Percentiles rank a stretch among this genome's conserved stretches.
phyloP scores from a whole-genome alignment of 257 asterid genomes.

The Nicotiana tabacum region DNA sequence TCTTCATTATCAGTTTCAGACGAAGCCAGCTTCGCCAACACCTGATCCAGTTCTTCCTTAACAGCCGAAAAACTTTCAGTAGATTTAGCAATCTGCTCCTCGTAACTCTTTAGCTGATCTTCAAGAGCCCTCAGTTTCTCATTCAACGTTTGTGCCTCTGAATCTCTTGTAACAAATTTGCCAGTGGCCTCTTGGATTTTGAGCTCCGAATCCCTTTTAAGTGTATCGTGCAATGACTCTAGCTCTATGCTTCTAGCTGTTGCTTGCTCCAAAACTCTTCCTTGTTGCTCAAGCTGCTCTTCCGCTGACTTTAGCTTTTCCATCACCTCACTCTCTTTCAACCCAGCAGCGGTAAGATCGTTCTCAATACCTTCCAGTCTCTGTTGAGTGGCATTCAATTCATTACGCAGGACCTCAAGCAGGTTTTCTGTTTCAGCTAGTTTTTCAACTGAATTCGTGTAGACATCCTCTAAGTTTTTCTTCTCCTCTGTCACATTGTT shows the following conservation, averaged over 20 bases:
- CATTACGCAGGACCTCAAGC: slow-evolving; percentile 45
- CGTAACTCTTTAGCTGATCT: slow-evolving; percentile 49
- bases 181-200: slow-evolving; percentile 64
- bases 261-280: slow-evolving; percentile 48
- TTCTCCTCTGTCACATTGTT: slow-evolving; percentile 55
- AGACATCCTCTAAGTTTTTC: slow-evolving; percentile 44
- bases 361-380: slow-evolving; percentile 56
- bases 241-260: slow-evolving; percentile 52
- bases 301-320: slow-evolving; percentile 75
- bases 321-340: slow-evolving; percentile 46
- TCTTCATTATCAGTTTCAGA: slow-evolving; percentile 50
- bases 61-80: slow-evolving; percentile 35
- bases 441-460: slow-evolving; percentile 47
- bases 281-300: slow-evolving; percentile 62
- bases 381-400: slow-evolving; percentile 49
- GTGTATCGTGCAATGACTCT: slow-evolving; percentile 50
- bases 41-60: slow-evolving; percentile 55
- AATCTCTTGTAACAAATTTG: slow-evolving; percentile 52
- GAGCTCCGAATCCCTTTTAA: slow-evolving; percentile 49
- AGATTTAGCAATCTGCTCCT: slow-evolving; percentile 64
- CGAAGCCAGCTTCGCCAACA: slow-evolving; percentile 46
- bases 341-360: slow-evolving; percentile 49
- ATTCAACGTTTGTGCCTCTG: slow-evolving; percentile 54
- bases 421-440: slow-evolving; percentile 61
- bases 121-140: slow-evolving; percentile 60